A percentile compares a stretch with the other conserved stretches of the same genome.
phyloP scores from a whole-genome alignment of 805 yeast species.

The Wickerhamomyces hampshirensis region DNA sequence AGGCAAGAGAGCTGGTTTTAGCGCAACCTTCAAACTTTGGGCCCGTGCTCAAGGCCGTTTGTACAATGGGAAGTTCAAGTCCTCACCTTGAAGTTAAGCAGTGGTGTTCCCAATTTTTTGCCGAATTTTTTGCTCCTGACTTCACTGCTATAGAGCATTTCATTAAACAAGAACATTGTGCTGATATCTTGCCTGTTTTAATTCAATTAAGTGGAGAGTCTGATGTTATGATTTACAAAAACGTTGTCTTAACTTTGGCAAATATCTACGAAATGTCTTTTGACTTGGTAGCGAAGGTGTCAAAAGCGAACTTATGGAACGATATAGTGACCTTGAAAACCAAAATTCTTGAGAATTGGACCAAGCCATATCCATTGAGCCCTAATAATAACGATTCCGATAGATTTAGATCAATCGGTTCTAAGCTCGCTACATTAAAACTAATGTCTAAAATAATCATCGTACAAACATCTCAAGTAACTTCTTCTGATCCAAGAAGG shows the following conservation, averaged over 20 bases:
- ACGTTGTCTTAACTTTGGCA: constrained; percentile 36
- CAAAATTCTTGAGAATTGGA: constrained; percentile 58
- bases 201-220: constrained; percentile 10
- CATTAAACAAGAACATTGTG: constrained; percentile 16
- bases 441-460: constrained; percentile 58
- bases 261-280: constrained; percentile 43
- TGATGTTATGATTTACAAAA: constrained; percentile 32
- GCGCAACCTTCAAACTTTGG: constrained; percentile 15
- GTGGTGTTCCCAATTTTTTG: constrained; percentile 22
- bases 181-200: constrained; percentile 11
- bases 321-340: constrained; percentile 51
- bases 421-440: constrained; percentile 66
- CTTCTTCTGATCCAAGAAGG: constrained; percentile 22
- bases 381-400: constrained; percentile 23
- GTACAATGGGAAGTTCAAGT: constrained; percentile 10
- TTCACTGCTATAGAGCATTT: constrained; percentile 6
- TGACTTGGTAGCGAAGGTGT: constrained; percentile 38
- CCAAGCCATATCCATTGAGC: constrained; percentile 47
- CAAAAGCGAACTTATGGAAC: constrained; percentile 46
- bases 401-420: constrained; percentile 46
- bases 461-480: constrained; percentile 43
- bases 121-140: constrained; percentile 18
- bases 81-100: constrained; percentile 18
- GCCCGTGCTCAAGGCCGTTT: constrained; percentile 13
- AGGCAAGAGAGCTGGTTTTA: constrained; percentile 14